Percentiles rank a stretch among this genome's conserved stretches.
Conservation (phyloP, 2,329 filamentous ascomycete genomes). For the Lomentospora prolificans region DNA sequence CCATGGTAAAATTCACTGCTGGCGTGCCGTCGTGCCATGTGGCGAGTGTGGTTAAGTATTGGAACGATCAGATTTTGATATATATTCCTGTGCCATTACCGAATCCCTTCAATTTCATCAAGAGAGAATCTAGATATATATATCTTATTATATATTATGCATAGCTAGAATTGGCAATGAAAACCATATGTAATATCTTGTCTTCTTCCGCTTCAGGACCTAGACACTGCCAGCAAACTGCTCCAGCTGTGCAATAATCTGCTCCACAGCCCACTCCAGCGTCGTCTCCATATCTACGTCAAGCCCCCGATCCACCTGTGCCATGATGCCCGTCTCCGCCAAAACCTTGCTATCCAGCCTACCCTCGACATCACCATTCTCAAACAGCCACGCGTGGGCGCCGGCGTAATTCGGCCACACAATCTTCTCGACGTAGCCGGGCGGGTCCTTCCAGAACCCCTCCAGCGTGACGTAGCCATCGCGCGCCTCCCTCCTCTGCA, state of each 20-base stretch:
- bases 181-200: not conserved
- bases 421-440: conserved; percentile 84
- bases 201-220: too few species aligned
- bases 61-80: too few species aligned
- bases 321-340: conserved; percentile 32
- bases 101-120: too few species aligned
- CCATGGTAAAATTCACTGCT: too few species aligned
- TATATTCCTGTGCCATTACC: too few species aligned
- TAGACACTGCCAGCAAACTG: too few species aligned
- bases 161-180: too few species aligned
- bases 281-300: conserved; percentile 52
- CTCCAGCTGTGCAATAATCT: conserved; percentile 41
- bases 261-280: conserved; percentile 59
- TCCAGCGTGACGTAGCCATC: conserved; percentile 73
- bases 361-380: conserved; percentile 56
- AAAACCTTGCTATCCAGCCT: conserved; percentile 37
- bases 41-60: too few species aligned
- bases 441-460: conserved; percentile 92
- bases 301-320: conserved; percentile 33
- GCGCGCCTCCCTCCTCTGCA: conserved; percentile 55
- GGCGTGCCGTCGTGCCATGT: too few species aligned
- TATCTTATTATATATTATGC: too few species aligned
- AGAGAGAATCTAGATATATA: too few species aligned
- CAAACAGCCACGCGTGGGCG: conserved; percentile 74
- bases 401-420: conserved; percentile 93